Percentiles rank a stretch among this genome's conserved stretches.
Conservation (phyloP, 148 eudicot species). For the Arbutus unedo region DNA sequence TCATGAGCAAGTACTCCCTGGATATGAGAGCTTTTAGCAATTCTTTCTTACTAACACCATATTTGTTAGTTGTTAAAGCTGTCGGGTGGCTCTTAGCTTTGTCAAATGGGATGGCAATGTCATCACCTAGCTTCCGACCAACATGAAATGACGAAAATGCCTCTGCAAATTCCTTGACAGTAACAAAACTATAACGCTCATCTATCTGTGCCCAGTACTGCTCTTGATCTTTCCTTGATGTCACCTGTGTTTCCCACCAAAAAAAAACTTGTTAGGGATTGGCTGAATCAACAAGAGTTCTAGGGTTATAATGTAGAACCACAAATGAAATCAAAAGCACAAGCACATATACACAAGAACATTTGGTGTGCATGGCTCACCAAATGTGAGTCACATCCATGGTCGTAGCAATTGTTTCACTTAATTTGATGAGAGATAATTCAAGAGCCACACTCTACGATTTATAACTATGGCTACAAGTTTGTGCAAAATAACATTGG, state of each 20-base stretch:
- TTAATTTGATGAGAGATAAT: neutral
- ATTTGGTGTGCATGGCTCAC: neutral
- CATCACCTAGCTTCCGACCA: conserved; percentile 13
- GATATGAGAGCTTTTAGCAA: conserved; percentile 18
- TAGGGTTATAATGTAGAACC: neutral
- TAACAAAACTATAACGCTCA: conserved; percentile 10
- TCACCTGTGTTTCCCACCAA: conserved; percentile 13
- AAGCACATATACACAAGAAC: neutral
- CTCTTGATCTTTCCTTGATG: conserved; percentile 26
- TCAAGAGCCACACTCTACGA: neutral
- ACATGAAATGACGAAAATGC: conserved; percentile 17
- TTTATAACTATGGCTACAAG: neutral
- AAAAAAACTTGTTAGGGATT: no score
- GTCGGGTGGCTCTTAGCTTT: conserved; percentile 24
- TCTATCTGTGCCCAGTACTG: conserved; percentile 17
- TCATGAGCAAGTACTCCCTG: conserved; percentile 21
- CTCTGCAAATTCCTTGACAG: conserved; percentile 15
- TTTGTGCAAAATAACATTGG: neutral
- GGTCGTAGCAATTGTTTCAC: neutral
- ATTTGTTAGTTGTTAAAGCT: conserved; percentile 20
- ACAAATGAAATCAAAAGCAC: neutral
- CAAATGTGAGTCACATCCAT: neutral
- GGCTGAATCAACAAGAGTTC: neutral
- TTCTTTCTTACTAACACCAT: conserved; percentile 17
- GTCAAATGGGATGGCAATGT: conserved; percentile 21